These are phyloP conservation scores for Aspergillus jensenii DNA, from an alignment of 2,329 filamentous ascomycete genomes.

Conservation along the genomic window DNA sequence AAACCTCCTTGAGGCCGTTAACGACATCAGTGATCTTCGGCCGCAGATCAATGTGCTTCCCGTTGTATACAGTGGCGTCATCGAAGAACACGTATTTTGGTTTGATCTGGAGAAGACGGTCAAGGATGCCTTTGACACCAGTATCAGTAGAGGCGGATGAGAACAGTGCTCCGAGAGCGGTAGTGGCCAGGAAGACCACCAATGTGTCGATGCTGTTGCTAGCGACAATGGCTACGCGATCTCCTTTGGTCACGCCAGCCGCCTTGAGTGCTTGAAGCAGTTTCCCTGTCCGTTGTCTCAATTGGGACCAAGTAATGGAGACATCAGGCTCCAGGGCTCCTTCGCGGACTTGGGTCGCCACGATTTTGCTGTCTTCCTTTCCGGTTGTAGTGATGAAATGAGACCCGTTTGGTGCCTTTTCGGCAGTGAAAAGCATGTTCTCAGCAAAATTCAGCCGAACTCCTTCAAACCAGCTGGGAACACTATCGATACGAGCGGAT, in stretches of 20 bases:
- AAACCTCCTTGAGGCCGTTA: slow-evolving; percentile 59
- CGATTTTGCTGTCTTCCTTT: slow-evolving; percentile 65
- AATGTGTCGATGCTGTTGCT: slow-evolving; percentile 61
- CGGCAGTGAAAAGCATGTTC: slow-evolving; percentile 68
- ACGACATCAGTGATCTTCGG: slow-evolving; percentile 70
- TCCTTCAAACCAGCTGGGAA: slow-evolving; percentile 72
- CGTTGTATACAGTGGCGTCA: slow-evolving; percentile 11
- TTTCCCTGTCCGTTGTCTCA: slow-evolving; percentile 59
- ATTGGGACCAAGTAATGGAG: slow-evolving; percentile 66
- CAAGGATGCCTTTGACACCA: slow-evolving; percentile 74
- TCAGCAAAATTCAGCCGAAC: slow-evolving; percentile 75
- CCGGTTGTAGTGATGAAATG: slow-evolving; percentile 5
- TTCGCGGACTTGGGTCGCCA: slow-evolving; percentile 63
- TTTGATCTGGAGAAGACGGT: slow-evolving; percentile 71
- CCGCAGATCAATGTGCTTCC: slow-evolving; percentile 67
- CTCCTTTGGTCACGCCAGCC: slow-evolving; percentile 67
- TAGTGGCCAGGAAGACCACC: slow-evolving; percentile 9
- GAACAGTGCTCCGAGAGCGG: slow-evolving; percentile 65
- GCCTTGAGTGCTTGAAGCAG: slow-evolving; percentile 64
- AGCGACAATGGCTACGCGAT: slow-evolving; percentile 73
- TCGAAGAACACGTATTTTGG: slow-evolving; percentile 83
- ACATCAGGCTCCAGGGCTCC: slow-evolving; percentile 28
- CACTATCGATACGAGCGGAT: slow-evolving; percentile 64
- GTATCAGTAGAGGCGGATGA: slow-evolving; percentile 79
- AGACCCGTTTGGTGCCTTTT: slow-evolving; percentile 4